Evolutionary conservation across 192 early-diverging fungal genomes (phyloP).

Genomic region (Backusella circina): DNA sequence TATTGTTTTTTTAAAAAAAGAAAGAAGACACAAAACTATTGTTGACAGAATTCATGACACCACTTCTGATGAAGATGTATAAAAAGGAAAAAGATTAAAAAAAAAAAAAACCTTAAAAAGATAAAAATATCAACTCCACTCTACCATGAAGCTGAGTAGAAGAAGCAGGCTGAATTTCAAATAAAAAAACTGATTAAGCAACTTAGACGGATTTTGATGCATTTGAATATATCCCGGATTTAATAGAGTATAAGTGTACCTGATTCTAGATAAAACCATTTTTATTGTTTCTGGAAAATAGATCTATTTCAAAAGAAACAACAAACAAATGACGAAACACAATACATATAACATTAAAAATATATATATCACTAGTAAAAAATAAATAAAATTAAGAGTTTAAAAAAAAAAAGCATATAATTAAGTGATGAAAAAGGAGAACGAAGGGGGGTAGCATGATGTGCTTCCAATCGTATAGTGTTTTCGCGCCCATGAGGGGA

Average conservation of each 20-base stretch:
- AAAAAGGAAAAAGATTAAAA: neutral
- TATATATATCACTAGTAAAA: neutral
- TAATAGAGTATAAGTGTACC: neutral
- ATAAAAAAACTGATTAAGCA: neutral
- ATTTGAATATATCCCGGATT: neutral
- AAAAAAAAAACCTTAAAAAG: neutral
- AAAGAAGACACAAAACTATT: neutral
- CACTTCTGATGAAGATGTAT: neutral
- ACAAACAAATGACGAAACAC: neutral
- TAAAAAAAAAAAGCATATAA: neutral
- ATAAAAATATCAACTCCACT: neutral
- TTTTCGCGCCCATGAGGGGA: neutral
- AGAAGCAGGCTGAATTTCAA: neutral
- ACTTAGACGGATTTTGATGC: neutral
- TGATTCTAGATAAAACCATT: neutral
- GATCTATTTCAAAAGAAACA: neutral
- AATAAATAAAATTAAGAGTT: neutral
- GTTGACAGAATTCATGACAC: neutral
- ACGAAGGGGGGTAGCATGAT: neutral
- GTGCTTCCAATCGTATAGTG: neutral
- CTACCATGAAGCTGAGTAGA: neutral
- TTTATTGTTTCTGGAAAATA: neutral
- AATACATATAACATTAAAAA: neutral
- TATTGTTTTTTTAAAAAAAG: neutral
- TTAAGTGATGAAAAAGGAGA: neutral